Evolutionary conservation across 257 asterid genomes (phyloP).

Genomic region (Solanum microdontum): DNA sequence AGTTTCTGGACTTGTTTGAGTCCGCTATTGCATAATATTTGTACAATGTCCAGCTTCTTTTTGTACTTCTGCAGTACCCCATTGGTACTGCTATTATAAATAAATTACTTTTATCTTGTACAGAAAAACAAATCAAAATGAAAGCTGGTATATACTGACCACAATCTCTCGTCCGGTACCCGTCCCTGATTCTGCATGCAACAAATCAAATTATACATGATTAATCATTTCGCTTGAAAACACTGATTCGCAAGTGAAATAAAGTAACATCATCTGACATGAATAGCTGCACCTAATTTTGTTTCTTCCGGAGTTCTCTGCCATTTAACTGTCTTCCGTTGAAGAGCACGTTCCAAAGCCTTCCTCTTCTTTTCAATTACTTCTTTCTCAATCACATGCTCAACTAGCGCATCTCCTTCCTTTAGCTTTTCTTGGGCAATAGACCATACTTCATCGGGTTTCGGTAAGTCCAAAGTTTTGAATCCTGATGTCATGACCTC

Average conservation of each 20-base stretch:
- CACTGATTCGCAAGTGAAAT: not conserved
- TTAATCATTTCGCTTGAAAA: not conserved
- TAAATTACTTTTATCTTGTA: not conserved
- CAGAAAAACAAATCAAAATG: not conserved
- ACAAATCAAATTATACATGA: not conserved
- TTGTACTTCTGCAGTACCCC: not conserved
- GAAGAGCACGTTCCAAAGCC: conserved; percentile 31
- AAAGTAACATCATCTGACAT: not conserved
- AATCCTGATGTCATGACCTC: conserved; percentile 17
- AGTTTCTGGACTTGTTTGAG: not conserved
- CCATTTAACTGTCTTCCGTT: conserved; percentile 30
- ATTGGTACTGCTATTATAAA: not conserved
- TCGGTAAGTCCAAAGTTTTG: conserved; percentile 24
- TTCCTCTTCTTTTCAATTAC: conserved; percentile 31
- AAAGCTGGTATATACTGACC: conserved; percentile 18
- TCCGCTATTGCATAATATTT: not conserved
- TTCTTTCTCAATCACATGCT: conserved; percentile 36
- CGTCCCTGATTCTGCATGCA: conserved; percentile 34
- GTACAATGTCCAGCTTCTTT: not conserved
- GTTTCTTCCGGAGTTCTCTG: conserved; percentile 31
- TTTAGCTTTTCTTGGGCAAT: conserved; percentile 24
- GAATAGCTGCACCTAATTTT: conserved; percentile 19
- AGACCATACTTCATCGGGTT: conserved; percentile 31
- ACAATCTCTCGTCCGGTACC: conserved; percentile 37
- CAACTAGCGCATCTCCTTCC: conserved; percentile 29